Percentiles rank a stretch among this genome's conserved stretches.
These are phyloP conservation scores for Myxozyma nipponensis DNA, from an alignment of 805 yeast genomes.

Conservation along the genomic window DNA sequence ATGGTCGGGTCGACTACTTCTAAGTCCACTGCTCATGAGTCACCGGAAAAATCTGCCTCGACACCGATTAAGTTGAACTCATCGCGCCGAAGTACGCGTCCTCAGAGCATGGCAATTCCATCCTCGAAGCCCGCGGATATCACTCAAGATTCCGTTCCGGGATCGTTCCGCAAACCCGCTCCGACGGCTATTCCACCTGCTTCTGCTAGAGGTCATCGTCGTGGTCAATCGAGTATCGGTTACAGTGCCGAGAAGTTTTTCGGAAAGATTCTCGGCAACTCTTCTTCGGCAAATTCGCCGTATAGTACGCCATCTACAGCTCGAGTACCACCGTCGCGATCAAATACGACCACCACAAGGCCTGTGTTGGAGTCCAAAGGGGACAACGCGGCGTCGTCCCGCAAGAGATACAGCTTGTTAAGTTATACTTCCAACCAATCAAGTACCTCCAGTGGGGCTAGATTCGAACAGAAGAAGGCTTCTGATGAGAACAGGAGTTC, in stretches of 20 bases:
- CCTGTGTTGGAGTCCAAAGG: background rate
- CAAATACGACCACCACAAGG: slow-evolving; percentile 3
- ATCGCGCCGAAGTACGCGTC: too few relatives aligned
- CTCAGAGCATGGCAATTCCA: slow-evolving; percentile 14
- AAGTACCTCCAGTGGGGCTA: background rate
- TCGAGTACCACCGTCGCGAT: background rate
- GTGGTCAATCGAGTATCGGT: slow-evolving; percentile 23
- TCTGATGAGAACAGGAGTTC: background rate
- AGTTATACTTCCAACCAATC: background rate
- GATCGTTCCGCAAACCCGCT: background rate
- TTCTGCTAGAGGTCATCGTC: slow-evolving; percentile 16
- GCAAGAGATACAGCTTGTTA: slow-evolving; percentile 1
- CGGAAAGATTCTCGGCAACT: slow-evolving; percentile 9
- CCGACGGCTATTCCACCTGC: slow-evolving; percentile 1
- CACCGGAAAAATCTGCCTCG: too few relatives aligned
- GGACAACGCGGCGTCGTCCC: background rate
- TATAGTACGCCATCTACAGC: background rate
- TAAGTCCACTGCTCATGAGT: background rate
- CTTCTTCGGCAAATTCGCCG: background rate
- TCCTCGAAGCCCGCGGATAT: background rate
- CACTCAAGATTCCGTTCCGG: background rate
- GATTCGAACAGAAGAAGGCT: background rate
- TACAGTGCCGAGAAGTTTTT: slow-evolving; percentile 24
- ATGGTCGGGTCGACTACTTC: background rate
- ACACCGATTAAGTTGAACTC: too few relatives aligned